Evolutionary conservation across 768 basidiomycete genomes (phyloP), one percentile per base, ranked within the genome.

Genomic region (Lactarius hatsudake): DNA sequence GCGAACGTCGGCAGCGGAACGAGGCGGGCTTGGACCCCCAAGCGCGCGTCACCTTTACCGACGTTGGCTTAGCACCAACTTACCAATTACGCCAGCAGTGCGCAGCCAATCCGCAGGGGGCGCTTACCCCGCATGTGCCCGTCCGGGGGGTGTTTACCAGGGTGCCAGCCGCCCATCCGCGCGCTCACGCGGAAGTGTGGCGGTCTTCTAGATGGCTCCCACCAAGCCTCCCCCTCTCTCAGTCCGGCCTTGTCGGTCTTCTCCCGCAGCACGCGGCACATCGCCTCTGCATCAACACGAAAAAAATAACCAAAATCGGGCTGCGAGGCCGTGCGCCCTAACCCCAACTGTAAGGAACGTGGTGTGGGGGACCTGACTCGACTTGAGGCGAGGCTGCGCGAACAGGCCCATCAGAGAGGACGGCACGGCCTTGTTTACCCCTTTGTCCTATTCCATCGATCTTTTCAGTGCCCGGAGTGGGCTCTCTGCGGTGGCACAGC

Each of bases 201-300:
- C 59, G 53, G 59, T 61, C 32, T 38, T 42, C n/a, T 43, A 32
- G 36, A 36, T 57, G 32, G 30, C 32, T 30, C 18, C 20, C 56
- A 18, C 30, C 56, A 17, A 23, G 30, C 56, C 17, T 18, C 30
- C 30, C 55, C 30, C 58, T 40, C n/a, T 56, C 20, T 20, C 20
- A 12, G 36, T 53, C 66, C 66, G 66, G 57, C 18, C 6, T 63
- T 28, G 61, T 67, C 66, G 61, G 66, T 63, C 45, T 38, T 65
- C 58, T 9, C 51, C 51, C 30, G 7, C 59, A 34, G 58, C 58
- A 45, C 59, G 60, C 53, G 59, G 42, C 58, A 23, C 62, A 53
- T 43, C 34, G 57, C 57, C 13, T 40, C 36, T 8, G 8, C 8
- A 17, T 10, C 30, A 23, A 45, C 17, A 42, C 36, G 3, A 63